A percentile compares a stretch with the other conserved stretches of the same genome.
Conservation (phyloP, 176 grass and related monocot genomes). For the Hordeum vulgare region DNA sequence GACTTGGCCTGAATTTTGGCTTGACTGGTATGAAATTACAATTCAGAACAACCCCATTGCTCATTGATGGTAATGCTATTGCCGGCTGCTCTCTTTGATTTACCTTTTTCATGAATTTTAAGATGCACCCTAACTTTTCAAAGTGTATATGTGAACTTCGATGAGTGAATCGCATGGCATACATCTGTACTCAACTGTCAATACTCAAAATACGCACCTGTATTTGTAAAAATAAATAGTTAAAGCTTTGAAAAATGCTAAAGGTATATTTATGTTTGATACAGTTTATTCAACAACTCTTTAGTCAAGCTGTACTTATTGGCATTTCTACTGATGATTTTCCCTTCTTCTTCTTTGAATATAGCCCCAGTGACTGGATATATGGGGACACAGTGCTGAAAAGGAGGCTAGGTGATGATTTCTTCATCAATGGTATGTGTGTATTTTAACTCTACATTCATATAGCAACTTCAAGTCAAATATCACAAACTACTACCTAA, state of each 20-base stretch:
- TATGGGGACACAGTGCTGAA: slow-evolving; percentile 62
- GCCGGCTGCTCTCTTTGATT: not conserved
- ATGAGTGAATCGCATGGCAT: not conserved
- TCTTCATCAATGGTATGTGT: slow-evolving; percentile 66
- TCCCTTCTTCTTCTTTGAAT: not conserved
- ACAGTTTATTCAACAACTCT: not conserved
- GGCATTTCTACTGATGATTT: not conserved
- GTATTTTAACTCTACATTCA: not conserved
- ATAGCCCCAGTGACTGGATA: slow-evolving; percentile 74
- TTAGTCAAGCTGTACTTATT: not conserved
- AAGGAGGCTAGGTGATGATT: slow-evolving; percentile 46
- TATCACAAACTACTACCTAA: not conserved
- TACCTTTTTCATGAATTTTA: not conserved
- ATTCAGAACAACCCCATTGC: not conserved
- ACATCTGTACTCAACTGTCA: not conserved
- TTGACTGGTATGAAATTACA: not conserved
- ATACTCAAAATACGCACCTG: not conserved
- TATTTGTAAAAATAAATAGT: not conserved
- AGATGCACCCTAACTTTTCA: not conserved
- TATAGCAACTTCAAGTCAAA: not conserved
- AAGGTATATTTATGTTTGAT: not conserved
- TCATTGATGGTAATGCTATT: not conserved
- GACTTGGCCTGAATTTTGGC: not conserved
- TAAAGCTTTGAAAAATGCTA: not conserved
- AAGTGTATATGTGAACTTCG: not conserved